Base-by-base conservation (phyloP, 139 green algal species). In the Desmodesmus armatus region DNA sequence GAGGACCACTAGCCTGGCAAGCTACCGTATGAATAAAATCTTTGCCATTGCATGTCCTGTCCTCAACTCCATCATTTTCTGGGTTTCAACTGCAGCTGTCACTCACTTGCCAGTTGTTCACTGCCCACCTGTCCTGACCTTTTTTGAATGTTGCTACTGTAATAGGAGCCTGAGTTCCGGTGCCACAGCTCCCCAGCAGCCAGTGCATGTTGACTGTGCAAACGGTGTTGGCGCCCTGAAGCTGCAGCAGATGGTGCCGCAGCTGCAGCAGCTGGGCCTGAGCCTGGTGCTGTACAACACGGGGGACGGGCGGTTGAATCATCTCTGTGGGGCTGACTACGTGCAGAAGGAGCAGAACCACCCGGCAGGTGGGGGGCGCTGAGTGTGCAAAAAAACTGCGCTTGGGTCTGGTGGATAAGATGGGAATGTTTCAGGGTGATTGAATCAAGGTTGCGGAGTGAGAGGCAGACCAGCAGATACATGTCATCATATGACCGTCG, bases 211-310 rank as follows among this genome's bases (percentile, higher is more conserved):
- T 47, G 97, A 99, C 84, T 98, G 93, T 63, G 97, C 97, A 27
- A 98, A 99, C 83, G 97, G 97, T 40, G 96, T 99, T 19, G 97
- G 97, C 3, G 95, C 89, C 1, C 31, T 49, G 6, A 96, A 97
- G 82, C 78, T 98, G 51, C 43, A 79, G 51, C 60, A 27, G 1
- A 65, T 98, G 65, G 73, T 78, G n/a, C 27, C 58, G 29, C 51
- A 78, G 21, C 85, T 87, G 23, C 15, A 39, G 43, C 41, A 79
- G n/a, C 63, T 95, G 7, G 39, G 84, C 35, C 79, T 98, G 9
- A 23, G 78, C 25, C 71, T 98, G 83, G 51, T 82, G 70, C 67
- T 94, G 33, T 83, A 87, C 49, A 95, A 96, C 84, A 88, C 62
- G 4, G 90, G 89, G 6, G 73, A 80, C 39, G 63, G 80, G 1